A percentile compares a stretch with the other conserved stretches of the same genome.
These are phyloP conservation scores for Trichosporon faecale DNA, from an alignment of 1,284 basidiomycete species.

Conservation along the genomic window DNA sequence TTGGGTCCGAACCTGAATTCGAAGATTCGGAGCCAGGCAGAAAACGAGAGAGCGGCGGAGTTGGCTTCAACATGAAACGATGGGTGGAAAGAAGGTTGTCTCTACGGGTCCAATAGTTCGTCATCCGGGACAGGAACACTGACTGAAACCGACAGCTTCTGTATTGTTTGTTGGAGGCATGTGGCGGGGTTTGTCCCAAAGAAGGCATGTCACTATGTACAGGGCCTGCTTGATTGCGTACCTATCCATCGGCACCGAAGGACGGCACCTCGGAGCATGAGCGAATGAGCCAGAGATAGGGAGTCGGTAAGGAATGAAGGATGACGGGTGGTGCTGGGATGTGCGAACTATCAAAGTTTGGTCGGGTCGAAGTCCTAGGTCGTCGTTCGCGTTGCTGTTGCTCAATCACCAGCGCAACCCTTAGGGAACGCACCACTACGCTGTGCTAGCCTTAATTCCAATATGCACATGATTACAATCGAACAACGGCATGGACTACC, in stretches of 20 bases:
- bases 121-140: conserved; percentile 8
- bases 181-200: neutral
- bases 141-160: neutral
- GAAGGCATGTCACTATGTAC: neutral
- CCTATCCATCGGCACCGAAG: neutral
- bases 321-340: neutral
- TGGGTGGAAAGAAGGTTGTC: neutral
- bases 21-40: neutral
- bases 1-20: neutral
- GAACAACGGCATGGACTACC: conserved; percentile 4
- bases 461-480: conserved; percentile 6
- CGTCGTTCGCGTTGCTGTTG: neutral
- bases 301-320: neutral
- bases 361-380: neutral
- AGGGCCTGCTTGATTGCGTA: neutral
- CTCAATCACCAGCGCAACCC: neutral
- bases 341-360: neutral
- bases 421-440: conserved; percentile 1
- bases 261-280: neutral
- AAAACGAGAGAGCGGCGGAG: neutral
- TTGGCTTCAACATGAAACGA: conserved; percentile 2
- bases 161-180: neutral
- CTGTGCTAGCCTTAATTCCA: conserved; percentile 8
- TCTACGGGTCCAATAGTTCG: neutral
- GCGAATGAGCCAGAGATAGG: neutral